Conservation (phyloP, 345 rosid genomes). For the Crucihimalaya himalaica region DNA sequence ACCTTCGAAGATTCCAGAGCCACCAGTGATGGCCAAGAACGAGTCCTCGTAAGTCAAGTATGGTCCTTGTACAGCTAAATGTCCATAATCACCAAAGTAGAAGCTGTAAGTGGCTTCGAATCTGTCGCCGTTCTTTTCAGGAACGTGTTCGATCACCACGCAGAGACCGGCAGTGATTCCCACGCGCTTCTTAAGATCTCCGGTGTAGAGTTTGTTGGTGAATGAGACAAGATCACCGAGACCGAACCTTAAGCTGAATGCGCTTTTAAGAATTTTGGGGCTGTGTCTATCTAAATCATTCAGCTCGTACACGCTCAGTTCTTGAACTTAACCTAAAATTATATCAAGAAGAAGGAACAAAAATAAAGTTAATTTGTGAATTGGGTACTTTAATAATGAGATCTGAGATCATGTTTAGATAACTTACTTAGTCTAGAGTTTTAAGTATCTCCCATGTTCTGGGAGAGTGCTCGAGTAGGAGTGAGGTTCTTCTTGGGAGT, state of each 20-base stretch:
- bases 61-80: constrained; percentile 63
- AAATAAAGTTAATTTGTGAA: not conserved
- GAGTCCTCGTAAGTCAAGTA: constrained; percentile 69
- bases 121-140: constrained; percentile 78
- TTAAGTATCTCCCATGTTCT: not conserved
- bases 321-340: constrained; percentile 60
- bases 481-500: constrained; percentile 24
- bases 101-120: constrained; percentile 83
- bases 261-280: constrained; percentile 73
- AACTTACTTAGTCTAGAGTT: constrained; percentile 32
- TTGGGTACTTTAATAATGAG: not conserved
- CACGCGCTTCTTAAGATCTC: constrained; percentile 68
- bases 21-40: constrained; percentile 64
- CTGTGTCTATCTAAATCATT: constrained; percentile 85
- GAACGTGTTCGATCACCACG: constrained; percentile 66
- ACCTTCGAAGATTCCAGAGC: constrained; percentile 66
- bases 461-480: constrained; percentile 17
- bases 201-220: constrained; percentile 80
- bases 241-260: constrained; percentile 46
- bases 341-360: not conserved
- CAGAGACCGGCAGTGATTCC: constrained; percentile 87
- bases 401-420: not conserved
- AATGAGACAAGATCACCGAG: constrained; percentile 90
- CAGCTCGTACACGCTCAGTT: constrained; percentile 72
- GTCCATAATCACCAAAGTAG: constrained; percentile 76